Conservation (phyloP, 2,329 filamentous ascomycete genomes). For the Anisogramma anomala region DNA sequence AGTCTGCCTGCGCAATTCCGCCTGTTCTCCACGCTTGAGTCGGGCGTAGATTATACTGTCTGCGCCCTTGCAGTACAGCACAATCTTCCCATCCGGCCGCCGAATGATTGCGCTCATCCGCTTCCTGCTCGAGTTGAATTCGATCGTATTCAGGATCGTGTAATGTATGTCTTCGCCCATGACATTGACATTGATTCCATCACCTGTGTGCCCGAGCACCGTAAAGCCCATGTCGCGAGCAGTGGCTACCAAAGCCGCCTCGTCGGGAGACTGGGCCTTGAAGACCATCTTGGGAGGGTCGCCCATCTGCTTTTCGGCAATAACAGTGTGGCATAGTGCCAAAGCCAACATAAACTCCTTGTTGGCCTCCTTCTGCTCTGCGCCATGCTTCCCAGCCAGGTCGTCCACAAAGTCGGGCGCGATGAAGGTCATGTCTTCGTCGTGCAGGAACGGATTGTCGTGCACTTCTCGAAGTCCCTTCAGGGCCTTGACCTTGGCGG, state of each 20-base stretch:
- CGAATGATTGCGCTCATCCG: slow-evolving; percentile 95
- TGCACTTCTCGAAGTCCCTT: slow-evolving; percentile 62
- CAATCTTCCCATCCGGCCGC: slow-evolving; percentile 83
- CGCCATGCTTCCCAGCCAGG: slow-evolving; percentile 63
- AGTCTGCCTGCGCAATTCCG: slow-evolving; percentile 68
- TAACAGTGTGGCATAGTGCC: slow-evolving; percentile 93
- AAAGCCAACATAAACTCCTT: slow-evolving; percentile 89
- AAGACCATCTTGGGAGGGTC: slow-evolving; percentile 85
- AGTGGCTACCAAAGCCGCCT: slow-evolving; percentile 86
- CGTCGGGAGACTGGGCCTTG: slow-evolving; percentile 94
- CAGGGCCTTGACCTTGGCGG: slow-evolving; percentile 63
- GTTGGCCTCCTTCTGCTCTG: slow-evolving; percentile 65
- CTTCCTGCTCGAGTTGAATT: slow-evolving; percentile 95
- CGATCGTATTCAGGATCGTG: slow-evolving; percentile 82
- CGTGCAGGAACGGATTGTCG: slow-evolving; percentile 81
- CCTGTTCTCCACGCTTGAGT: slow-evolving; percentile 72
- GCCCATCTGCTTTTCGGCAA: slow-evolving; percentile 80
- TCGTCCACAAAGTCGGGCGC: slow-evolving; percentile 83
- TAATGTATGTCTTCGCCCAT: slow-evolving; percentile 79
- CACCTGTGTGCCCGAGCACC: slow-evolving; percentile 66
- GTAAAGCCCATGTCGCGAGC: slow-evolving; percentile 94
- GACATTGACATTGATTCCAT: slow-evolving; percentile 76
- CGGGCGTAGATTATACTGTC: slow-evolving; percentile 96
- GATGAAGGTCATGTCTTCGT: slow-evolving; percentile 84
- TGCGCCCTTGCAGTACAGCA: slow-evolving; percentile 93